Evolutionary conservation across 1,139 yeast genomes (phyloP).

Genomic region (Diutina scorzettiae): DNA sequence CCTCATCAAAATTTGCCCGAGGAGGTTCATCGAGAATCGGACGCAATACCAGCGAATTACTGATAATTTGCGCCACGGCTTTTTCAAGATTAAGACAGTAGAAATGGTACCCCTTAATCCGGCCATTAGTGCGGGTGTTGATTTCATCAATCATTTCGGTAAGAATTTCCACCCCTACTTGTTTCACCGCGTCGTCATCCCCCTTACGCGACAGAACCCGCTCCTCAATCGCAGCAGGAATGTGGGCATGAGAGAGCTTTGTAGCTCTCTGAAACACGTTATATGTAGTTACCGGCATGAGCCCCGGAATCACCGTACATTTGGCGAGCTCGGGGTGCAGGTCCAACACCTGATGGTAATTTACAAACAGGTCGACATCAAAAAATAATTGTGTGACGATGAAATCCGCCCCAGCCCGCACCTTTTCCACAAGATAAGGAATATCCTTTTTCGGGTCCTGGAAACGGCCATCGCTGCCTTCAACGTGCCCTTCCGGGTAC

Average conservation of each 20-base stretch:
- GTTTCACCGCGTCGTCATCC: conserved; percentile 81
- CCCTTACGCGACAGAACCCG: conserved; percentile 44
- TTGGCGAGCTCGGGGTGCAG: conserved; percentile 24
- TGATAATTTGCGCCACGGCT: conserved; percentile 77
- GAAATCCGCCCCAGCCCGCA: conserved; percentile 37
- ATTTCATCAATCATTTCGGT: conserved; percentile 51
- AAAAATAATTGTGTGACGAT: conserved; percentile 35
- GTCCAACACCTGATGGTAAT: conserved; percentile 23
- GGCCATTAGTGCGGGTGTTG: conserved; percentile 37
- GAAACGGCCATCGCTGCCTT: conserved; percentile 50
- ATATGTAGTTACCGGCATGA: conserved; percentile 93
- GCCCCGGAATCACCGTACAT: conserved; percentile 72
- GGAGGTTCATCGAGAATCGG: conserved; percentile 11
- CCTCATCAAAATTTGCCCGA: conserved; percentile 17
- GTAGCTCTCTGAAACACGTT: conserved; percentile 81
- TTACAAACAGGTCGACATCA: conserved; percentile 29
- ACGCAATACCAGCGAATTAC: conserved; percentile 39
- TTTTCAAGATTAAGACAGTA: conserved; percentile 84
- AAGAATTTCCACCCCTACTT: conserved; percentile 67
- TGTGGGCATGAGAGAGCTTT: conserved; percentile 77
- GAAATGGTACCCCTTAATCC: conserved; percentile 75
- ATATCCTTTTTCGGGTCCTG: conserved; percentile 59
- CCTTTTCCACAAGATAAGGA: conserved; percentile 49
- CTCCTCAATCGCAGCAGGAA: conserved; percentile 38
- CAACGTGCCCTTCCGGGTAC: conserved; percentile 94